phyloP scores from a whole-genome alignment of 164 flowering plant genomes.

The Malania oleifera region DNA sequence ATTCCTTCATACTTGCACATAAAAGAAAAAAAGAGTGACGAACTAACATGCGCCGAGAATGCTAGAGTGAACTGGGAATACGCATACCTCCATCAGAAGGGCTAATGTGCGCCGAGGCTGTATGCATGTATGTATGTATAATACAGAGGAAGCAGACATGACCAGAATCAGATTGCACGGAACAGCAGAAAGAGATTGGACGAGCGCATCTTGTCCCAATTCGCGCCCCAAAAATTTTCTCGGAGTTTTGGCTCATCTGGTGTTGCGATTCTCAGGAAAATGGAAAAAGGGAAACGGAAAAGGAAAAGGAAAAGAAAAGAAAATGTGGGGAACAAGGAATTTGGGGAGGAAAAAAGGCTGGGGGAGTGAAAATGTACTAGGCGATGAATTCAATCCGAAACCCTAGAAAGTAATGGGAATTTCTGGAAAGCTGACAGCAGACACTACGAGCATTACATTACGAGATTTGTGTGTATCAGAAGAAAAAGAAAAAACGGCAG shows the following conservation, averaged over 20 bases:
- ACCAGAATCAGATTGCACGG: constrained; percentile 6
- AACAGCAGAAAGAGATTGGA: constrained; percentile 31
- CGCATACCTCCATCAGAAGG: too few relatives aligned
- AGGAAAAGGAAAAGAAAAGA: not conserved
- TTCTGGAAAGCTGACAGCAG: constrained; percentile 18
- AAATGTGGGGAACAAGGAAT: not conserved
- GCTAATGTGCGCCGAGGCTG: too few relatives aligned
- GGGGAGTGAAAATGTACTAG: not conserved
- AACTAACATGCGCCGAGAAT: not conserved
- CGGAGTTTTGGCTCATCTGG: constrained; percentile 12
- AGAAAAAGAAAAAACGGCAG: constrained; percentile 6
- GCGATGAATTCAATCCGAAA: not conserved
- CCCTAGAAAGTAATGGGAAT: constrained; percentile 9
- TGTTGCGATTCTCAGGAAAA: constrained; percentile 13
- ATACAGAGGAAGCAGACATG: not conserved
- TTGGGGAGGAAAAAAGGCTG: not conserved
- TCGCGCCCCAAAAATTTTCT: not conserved
- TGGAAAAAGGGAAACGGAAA: too few relatives aligned
- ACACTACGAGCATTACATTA: not conserved
- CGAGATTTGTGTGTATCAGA: not conserved
- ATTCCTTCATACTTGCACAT: not conserved
- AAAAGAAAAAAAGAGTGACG: not conserved
- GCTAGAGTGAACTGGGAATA: not conserved
- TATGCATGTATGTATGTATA: too few relatives aligned
- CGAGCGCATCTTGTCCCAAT: constrained; percentile 14